phyloP scores from a whole-genome alignment of 768 basidiomycete species.

The Lactarius hengduanensis region DNA sequence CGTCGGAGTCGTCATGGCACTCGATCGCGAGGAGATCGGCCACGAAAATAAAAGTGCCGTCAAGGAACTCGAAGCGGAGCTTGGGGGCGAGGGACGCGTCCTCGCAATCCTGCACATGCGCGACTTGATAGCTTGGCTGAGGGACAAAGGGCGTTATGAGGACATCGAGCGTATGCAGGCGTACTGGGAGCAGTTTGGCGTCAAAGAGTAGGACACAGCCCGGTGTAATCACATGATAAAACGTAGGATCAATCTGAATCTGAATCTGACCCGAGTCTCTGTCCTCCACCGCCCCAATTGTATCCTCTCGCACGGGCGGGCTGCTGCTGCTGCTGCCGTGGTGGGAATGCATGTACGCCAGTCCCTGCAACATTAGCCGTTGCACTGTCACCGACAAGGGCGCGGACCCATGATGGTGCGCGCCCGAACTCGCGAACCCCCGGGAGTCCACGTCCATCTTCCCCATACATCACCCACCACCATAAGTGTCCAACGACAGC shows the following conservation, averaged over 20 bases:
- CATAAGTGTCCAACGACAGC: constrained; percentile 76
- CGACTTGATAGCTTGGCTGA: constrained; percentile 82
- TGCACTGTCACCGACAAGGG: constrained; percentile 34
- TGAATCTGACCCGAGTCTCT: constrained; percentile 43
- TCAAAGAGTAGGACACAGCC: constrained; percentile 40
- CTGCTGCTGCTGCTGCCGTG: constrained; percentile 38
- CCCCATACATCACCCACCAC: constrained; percentile 67
- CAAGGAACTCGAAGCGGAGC: constrained; percentile 71
- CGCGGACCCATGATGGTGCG: constrained; percentile 24
- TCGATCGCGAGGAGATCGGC: constrained; percentile 87
- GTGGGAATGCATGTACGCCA: constrained; percentile 61
- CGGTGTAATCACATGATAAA: background rate
- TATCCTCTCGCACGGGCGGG: constrained; percentile 36
- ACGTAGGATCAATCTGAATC: constrained; percentile 26
- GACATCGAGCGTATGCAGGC: constrained; percentile 69
- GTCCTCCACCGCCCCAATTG: constrained; percentile 52
- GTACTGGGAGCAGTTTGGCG: constrained; percentile 74
- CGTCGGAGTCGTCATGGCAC: constrained; percentile 82
- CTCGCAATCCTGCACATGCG: constrained; percentile 80
- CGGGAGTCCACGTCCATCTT: constrained; percentile 63
- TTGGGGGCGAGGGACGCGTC: constrained; percentile 70
- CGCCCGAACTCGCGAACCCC: constrained; percentile 45
- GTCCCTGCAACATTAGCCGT: constrained; percentile 36
- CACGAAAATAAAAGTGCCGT: constrained; percentile 73
- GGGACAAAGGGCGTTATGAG: constrained; percentile 60